These are phyloP conservation scores for Picochlorum sp. DNA, from an alignment of 139 green algal species.

Conservation along the genomic window DNA sequence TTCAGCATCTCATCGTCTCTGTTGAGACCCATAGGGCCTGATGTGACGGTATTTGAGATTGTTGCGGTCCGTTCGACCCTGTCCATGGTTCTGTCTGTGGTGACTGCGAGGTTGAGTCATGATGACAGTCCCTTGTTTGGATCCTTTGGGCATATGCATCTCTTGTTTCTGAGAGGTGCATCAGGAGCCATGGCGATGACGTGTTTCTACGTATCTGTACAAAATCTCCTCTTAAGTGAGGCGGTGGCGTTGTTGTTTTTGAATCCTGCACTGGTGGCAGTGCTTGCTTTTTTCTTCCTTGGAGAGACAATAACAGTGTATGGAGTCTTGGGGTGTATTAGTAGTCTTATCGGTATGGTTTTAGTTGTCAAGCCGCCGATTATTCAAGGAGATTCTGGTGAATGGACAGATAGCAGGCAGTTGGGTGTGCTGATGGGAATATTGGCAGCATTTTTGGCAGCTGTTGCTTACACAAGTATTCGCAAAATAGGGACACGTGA, in stretches of 20 bases:
- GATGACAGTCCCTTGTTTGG: conserved; percentile 6
- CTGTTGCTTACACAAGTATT: conserved; percentile 7
- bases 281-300: conserved; percentile 6
- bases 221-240: not conserved
- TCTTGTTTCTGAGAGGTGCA: conserved; percentile 3
- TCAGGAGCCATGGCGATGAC: conserved; percentile 7
- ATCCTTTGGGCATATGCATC: not conserved
- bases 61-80: not conserved
- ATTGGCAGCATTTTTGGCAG: conserved; percentile 1
- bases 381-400: not conserved
- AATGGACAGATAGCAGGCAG: not conserved
- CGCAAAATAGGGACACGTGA: conserved; percentile 13
- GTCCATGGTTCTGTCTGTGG: not conserved
- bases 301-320: not conserved
- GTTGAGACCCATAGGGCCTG: not conserved
- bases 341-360: conserved; percentile 22
- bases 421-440: conserved; percentile 6
- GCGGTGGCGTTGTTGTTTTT: conserved; percentile 9
- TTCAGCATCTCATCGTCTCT: conserved; percentile 2
- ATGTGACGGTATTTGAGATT: conserved; percentile 8
- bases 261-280: conserved; percentile 3
- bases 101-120: not conserved
- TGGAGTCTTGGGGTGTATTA: not conserved
- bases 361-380: conserved; percentile 28
- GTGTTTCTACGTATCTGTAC: not conserved